Evolutionary conservation across 75 land plant species (phyloP).

Genomic region (Cupressus sempervirens): DNA sequence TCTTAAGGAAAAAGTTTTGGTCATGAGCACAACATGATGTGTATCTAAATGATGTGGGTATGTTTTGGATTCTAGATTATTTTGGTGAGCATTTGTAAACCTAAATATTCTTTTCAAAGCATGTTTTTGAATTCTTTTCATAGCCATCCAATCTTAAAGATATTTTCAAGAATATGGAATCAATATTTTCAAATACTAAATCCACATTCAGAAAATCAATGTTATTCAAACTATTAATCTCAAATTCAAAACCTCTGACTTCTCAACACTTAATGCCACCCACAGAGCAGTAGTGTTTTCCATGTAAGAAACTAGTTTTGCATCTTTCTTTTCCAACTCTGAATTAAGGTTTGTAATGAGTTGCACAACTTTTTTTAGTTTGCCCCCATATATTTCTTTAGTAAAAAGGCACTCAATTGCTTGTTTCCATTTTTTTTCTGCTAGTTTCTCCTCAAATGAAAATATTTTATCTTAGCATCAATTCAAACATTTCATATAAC

Average conservation of each 20-base stretch:
- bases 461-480: too few relatives aligned
- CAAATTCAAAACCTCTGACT: background rate
- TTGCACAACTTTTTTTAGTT: background rate
- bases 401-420: background rate
- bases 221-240: background rate
- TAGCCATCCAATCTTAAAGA: background rate
- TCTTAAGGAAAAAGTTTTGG: too few relatives aligned
- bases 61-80: too few relatives aligned
- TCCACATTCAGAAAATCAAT: background rate
- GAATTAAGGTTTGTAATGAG: conserved; percentile 1
- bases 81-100: too few relatives aligned
- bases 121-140: background rate
- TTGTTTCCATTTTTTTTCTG: background rate
- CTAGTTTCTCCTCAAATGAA: conserved; percentile 8
- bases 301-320: background rate
- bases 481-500: too few relatives aligned
- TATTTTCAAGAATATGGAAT: conserved; percentile 1
- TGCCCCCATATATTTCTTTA: background rate
- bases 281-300: background rate
- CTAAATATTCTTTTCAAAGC: too few relatives aligned
- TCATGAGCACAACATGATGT: too few relatives aligned
- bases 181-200: background rate
- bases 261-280: background rate
- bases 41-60: too few relatives aligned
- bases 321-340: conserved; percentile 6